Base-by-base conservation (phyloP, 495 filamentous ascomycete genomes). In the Penicillium simplicissimum region DNA sequence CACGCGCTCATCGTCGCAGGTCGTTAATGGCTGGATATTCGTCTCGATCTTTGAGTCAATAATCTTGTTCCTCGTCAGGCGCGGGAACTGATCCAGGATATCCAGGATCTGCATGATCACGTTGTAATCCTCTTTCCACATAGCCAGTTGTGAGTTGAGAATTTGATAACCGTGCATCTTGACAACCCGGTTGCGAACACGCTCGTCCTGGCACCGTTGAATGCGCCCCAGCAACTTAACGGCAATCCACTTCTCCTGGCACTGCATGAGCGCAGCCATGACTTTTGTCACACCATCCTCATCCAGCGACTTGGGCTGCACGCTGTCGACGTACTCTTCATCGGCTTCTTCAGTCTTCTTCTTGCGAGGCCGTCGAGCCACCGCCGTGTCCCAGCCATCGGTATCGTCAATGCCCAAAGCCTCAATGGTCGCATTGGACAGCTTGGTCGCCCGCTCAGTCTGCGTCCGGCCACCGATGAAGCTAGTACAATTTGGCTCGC, bases 221-320 rank as follows among this genome's bases (percentile, higher is more conserved):
- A 99, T 90, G 43, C 95, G 92, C 38, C 85, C 83, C 15, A 99
- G 87, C 56, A 99, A 80, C 78, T 97, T 98, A 78, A 96, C 92
- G 11, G 91, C 90, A 72, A 99, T 97, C 96, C 96, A 99, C 68
- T 97, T 97, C 82, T 99, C 95, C 76, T 95, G 94, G 81, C 92
- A 97, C 74, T 97, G 94, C 85, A 96, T 91, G 60, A 99, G 88
- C n/a, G 92, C 89, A 7, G 93, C 92, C 94, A 99, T 98, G 74
- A 99, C 93, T 74, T 96, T 96, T 67, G 89, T 96, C 65, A 98
- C 95, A 57, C 90, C 92, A 61, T 89, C 84, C 73, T 96, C 92
- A 62, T 93, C 88, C 55, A 99, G 84, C 17, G 85, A 86, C 71
- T 89, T 93, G 58, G 91, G 88, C 74, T 93, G 85, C 33, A 96